Conservation (phyloP, 805 yeast species). For the Pichia nanzhaoensis region DNA sequence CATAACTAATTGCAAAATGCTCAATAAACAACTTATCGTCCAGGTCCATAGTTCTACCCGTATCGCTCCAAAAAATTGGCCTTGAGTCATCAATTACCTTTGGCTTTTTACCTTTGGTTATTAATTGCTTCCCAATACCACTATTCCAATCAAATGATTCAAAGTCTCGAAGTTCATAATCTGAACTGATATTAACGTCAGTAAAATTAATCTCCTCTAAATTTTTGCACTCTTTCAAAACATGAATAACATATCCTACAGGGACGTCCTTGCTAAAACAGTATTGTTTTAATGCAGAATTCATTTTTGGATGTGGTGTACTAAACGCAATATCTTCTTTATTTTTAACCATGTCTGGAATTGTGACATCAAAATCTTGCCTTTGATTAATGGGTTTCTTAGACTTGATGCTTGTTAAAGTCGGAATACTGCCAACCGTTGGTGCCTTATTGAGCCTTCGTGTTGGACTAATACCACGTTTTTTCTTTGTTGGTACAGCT, state of each 20-base stretch:
- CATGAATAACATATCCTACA: constrained; percentile 63
- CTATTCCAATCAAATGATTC: constrained; percentile 31
- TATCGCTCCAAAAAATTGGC: constrained; percentile 27
- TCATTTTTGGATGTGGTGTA: constrained; percentile 52
- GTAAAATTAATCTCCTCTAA: constrained; percentile 51
- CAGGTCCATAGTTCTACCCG: constrained; percentile 30
- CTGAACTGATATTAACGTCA: constrained; percentile 55
- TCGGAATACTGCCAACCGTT: background rate
- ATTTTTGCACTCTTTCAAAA: constrained; percentile 62
- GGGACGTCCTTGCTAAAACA: constrained; percentile 72
- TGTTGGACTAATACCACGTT: background rate
- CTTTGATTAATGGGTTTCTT: background rate
- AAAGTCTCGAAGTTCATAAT: constrained; percentile 46
- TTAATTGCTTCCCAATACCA: constrained; percentile 17
- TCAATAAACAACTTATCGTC: constrained; percentile 27
- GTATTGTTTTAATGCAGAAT: constrained; percentile 54
- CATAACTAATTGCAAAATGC: constrained; percentile 22
- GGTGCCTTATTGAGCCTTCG: background rate
- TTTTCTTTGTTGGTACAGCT: background rate
- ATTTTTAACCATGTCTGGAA: background rate
- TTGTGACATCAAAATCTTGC: too few species aligned
- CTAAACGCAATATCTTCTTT: constrained; percentile 26
- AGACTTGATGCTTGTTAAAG: background rate
- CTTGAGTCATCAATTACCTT: constrained; percentile 10
- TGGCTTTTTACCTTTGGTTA: constrained; percentile 10